Base-by-base conservation (phyloP, 805 yeast genomes). In the Scheffersomyces amazonensis region DNA sequence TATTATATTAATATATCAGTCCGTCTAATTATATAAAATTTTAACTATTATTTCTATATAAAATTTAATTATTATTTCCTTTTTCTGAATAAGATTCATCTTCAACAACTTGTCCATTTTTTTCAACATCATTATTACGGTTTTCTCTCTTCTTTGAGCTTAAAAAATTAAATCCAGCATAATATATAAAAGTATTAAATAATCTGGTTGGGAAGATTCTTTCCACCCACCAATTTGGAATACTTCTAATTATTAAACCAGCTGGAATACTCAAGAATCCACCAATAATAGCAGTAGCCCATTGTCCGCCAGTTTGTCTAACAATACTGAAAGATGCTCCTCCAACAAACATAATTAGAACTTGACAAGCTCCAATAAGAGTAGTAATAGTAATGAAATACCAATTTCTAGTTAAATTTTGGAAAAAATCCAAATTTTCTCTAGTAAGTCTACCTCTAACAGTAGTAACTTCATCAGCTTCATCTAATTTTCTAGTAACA, bases 321-420 rank as follows among this genome's bases (percentile, higher is more conserved):
- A 78, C 78, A 47, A 90, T 74, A 6, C 90, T 79, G 64, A 93
- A 93, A 0, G 99, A 96, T 30, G 91, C 86, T 39, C 99, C 99
- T 38, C 99, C 99, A 46, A 87, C 91, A 63, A 81, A 86, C 98
- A 93, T 93, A 51, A 93, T 91, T 37, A 91, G 61, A 3, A 89
- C 69, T 66, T 93, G 99, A 63, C 81, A 78, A 4, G 85, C 90
- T 21, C 82, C 93, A 60, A 93, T 89, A 34, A 93, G 69, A 2
- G 60, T 52, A 16, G 84, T 80, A 50, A 93, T 90, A 5, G 60
- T 68, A 32, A 89, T 63, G 63, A 93, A 93, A 61, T 87, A 89
- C 69, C 78, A 78, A 60, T 93, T 93, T 60, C 89, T 76, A 63
- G 78, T 78, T 42, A 95, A 68, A 48, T 91, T 91, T 48, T 80